phyloP scores from a whole-genome alignment of 257 asterid genomes.

The Gentiana macrophylla region DNA sequence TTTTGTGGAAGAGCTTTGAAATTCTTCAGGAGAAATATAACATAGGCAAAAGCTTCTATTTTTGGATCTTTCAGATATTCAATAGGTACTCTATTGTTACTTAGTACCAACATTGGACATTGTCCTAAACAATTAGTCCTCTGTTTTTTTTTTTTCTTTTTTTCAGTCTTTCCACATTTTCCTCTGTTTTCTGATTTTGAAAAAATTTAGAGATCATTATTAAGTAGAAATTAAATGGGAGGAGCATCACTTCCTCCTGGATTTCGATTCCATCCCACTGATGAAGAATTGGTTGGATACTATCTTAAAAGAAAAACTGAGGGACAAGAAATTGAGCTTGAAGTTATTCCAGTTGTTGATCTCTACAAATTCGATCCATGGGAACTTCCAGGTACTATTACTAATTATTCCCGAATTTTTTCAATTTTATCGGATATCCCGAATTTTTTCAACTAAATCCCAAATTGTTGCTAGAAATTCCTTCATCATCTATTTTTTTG shows the following conservation, averaged over 20 bases:
- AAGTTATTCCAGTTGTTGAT: conserved; percentile 38
- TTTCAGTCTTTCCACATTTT: neutral
- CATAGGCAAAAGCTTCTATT: conserved; percentile 34
- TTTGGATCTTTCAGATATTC: conserved; percentile 44
- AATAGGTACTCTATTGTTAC: conserved; percentile 28
- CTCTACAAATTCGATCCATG: conserved; percentile 46
- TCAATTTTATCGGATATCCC: neutral
- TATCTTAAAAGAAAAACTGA: conserved; percentile 39
- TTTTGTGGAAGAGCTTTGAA: conserved; percentile 24
- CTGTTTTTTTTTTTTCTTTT: neutral
- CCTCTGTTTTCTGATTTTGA: conserved; percentile 1
- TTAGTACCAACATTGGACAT: conserved; percentile 5
- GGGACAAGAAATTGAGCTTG: conserved; percentile 43
- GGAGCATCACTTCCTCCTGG: conserved; percentile 47
- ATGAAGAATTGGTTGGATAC: conserved; percentile 41
- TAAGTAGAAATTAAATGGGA: conserved; percentile 13
- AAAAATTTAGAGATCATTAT: neutral
- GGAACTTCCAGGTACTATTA: conserved; percentile 40
- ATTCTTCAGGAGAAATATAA: conserved; percentile 20
- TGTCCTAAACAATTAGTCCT: neutral
- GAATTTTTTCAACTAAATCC: neutral
- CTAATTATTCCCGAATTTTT: neutral
- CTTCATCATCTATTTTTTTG: no score
- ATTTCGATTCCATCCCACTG: conserved; percentile 48
- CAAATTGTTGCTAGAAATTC: neutral